These are phyloP conservation scores for Puya raimondii DNA, from an alignment of 176 grass and related monocot genomes.

Conservation along the genomic window DNA sequence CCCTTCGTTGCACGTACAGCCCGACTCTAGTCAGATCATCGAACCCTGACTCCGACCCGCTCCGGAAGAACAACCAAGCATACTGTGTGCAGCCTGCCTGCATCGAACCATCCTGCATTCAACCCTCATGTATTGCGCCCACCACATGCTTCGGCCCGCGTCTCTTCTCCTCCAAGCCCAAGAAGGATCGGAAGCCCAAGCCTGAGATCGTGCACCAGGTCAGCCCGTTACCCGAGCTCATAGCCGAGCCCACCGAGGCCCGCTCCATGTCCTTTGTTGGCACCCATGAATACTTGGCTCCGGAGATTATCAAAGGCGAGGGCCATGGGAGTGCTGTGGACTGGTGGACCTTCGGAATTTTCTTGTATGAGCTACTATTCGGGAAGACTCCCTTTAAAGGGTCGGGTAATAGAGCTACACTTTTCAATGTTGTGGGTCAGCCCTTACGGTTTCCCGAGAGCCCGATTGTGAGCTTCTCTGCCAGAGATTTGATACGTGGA, in stretches of 20 bases:
- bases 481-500: slow-evolving; percentile 59
- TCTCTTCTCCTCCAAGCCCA: slow-evolving; percentile 63
- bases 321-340: slow-evolving; percentile 74
- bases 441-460: slow-evolving; percentile 54
- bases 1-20: slow-evolving; percentile 58
- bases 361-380: slow-evolving; percentile 71
- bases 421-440: slow-evolving; percentile 76
- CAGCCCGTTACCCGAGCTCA: slow-evolving; percentile 66
- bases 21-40: slow-evolving; percentile 56
- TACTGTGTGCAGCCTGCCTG: slow-evolving; percentile 87
- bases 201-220: slow-evolving; percentile 44
- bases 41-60: slow-evolving; percentile 48
- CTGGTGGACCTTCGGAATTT: slow-evolving; percentile 81
- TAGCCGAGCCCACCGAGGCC: slow-evolving; percentile 80
- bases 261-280: slow-evolving; percentile 89
- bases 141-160: slow-evolving; percentile 75
- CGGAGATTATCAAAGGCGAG: slow-evolving; percentile 82
- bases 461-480: slow-evolving; percentile 57
- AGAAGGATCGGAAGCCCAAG: slow-evolving; percentile 51
- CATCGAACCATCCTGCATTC: slow-evolving; percentile 74
- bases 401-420: slow-evolving; percentile 66
- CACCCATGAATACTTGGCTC: slow-evolving; percentile 92
- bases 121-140: slow-evolving; percentile 73
- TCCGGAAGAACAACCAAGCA: slow-evolving; percentile 54
- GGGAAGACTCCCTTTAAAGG: slow-evolving; percentile 77